Conservation (phyloP, 768 basidiomycete genomes). For the Naganishia vaughanmartiniae region DNA sequence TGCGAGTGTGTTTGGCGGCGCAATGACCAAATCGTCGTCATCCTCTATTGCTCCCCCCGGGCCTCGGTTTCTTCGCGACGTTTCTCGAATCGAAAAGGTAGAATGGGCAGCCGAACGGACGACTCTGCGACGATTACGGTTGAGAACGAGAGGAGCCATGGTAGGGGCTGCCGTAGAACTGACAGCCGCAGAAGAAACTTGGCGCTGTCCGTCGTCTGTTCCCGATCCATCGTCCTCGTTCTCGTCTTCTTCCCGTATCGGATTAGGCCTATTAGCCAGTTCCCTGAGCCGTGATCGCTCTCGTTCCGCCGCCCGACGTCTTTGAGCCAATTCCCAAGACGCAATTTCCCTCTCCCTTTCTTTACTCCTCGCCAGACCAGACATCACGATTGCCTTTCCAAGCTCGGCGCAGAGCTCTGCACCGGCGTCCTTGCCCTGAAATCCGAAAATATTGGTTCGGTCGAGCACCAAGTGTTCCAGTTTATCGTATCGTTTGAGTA, state of each 20-base stretch:
- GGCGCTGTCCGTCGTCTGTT: background rate
- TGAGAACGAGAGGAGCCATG: constrained; percentile 11
- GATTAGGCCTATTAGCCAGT: background rate
- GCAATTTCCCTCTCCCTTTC: constrained; percentile 63
- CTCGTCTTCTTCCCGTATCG: constrained; percentile 24
- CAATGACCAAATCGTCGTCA: constrained; percentile 34
- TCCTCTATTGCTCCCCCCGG: constrained; percentile 27
- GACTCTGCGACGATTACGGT: constrained; percentile 21
- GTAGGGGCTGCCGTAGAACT: constrained; percentile 14
- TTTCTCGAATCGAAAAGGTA: constrained; percentile 48
- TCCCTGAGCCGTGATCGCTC: constrained; percentile 29
- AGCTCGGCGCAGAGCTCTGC: constrained; percentile 63
- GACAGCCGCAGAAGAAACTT: background rate
- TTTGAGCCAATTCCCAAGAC: constrained; percentile 40
- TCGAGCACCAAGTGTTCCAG: constrained; percentile 72
- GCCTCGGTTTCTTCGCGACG: constrained; percentile 35
- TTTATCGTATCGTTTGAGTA: constrained; percentile 59
- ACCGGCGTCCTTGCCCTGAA: constrained; percentile 56
- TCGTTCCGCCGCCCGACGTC: constrained; percentile 41
- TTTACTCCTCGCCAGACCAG: constrained; percentile 63
- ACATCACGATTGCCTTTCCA: constrained; percentile 58
- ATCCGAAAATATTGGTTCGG: constrained; percentile 61
- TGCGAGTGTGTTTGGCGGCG: constrained; percentile 41
- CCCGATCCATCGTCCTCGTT: constrained; percentile 7
- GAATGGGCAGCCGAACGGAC: constrained; percentile 49